Conservation (phyloP, 345 rosid genomes). For the Microthlaspi erraticum region DNA sequence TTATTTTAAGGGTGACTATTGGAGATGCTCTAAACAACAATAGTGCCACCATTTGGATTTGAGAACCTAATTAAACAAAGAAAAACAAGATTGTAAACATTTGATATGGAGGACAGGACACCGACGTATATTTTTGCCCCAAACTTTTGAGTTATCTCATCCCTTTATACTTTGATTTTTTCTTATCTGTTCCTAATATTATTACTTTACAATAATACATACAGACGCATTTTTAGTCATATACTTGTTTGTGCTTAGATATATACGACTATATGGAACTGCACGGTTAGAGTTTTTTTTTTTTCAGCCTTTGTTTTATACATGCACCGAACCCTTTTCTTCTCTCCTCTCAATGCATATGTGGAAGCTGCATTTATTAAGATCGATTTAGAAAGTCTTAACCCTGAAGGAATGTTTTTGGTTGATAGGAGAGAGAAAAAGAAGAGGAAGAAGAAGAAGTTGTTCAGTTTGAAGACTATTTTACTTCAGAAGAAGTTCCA, state of each 20-base stretch:
- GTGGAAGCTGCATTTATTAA: constrained; percentile 19
- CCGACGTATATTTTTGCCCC: not conserved
- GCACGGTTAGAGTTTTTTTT: not conserved
- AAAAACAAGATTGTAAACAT: not conserved
- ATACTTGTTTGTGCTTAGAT: too few relatives aligned
- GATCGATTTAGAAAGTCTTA: constrained; percentile 22
- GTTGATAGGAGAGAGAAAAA: constrained; percentile 14
- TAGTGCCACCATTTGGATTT: not conserved
- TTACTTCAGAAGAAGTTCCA: not conserved
- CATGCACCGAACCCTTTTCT: constrained; percentile 25
- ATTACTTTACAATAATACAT: not conserved
- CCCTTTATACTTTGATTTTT: too few relatives aligned
- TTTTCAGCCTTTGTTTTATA: not conserved
- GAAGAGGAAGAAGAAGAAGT: not conserved
- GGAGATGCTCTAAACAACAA: too few relatives aligned
- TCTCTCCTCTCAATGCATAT: constrained; percentile 22
- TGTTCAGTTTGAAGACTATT: constrained; percentile 24
- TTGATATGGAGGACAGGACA: not conserved
- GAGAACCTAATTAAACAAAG: not conserved
- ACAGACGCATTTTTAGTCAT: too few relatives aligned
- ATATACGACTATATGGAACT: constrained; percentile 4
- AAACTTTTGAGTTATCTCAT: too few relatives aligned
- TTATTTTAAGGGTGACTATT: too few relatives aligned
- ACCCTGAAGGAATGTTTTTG: constrained; percentile 37
- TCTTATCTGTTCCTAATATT: not conserved